Evolutionary conservation across 192 early-diverging fungal species (phyloP), one percentile per base, ranked within the genome.

Genomic region (Mortierella hygrophila): DNA sequence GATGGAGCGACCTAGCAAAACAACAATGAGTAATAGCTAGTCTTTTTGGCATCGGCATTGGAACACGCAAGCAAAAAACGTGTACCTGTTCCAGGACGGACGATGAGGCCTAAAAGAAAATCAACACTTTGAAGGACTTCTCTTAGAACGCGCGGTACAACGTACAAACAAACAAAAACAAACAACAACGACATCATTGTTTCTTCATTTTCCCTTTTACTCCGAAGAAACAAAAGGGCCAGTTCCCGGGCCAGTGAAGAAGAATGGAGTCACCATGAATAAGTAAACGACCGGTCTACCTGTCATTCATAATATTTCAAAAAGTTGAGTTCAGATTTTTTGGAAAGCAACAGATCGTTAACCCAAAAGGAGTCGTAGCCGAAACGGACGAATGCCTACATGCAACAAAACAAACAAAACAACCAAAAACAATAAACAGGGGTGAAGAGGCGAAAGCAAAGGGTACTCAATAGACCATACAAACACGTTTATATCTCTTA

Each of bases 381-480:
- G 60, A 65, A 52, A 65, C 60, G 60, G 60, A 32, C 60, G 35
- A 60, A 35, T 18, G 49, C 49, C 18, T 52, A 16, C 49, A 52
- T 52, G 49, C 21, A 52, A 52, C 15, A 52, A 52, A 20, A 18
- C 49, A 52, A 52, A 60, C 26, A 6, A 26, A 60, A 60, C 23
- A 60, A 60, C 26, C n/a, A 6, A 60, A 60, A 65, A 35, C n/a
- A 65, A 65, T 32, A 65, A 65, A 65, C 60, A 65, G 60, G 60
- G 60, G 60, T 65, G 11, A 32, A 32, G n/a, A 9, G 13, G 60
- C n/a, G 26, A 65, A 29, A 32, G 57, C 21, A 23, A 65, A 23
- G 11, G 2, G 3, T 52, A 65, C 60, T 32, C 29, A 65, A 32
- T 32, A 29, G 11, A 0, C 13, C 29, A 65, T 32, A 60, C n/a